phyloP scores from a whole-genome alignment of 2,329 filamentous ascomycete species.

The Colletotrichum musicola region DNA sequence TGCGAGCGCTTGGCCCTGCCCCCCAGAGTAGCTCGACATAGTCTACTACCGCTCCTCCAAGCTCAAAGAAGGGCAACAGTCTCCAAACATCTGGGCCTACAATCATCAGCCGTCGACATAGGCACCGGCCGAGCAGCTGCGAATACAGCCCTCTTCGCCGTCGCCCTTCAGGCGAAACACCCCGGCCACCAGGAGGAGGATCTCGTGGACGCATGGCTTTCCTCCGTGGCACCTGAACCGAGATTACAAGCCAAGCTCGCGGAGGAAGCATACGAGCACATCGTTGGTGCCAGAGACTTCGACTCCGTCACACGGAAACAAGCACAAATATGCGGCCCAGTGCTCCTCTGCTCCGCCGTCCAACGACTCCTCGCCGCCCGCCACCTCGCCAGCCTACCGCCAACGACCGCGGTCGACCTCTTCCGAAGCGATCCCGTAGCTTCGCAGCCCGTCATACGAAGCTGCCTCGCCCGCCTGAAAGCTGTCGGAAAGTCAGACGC shows the following conservation, averaged over 20 bases:
- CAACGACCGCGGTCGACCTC: background rate
- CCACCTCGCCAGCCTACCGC: background rate
- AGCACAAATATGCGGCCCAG: background rate
- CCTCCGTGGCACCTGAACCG: background rate
- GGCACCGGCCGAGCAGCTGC: background rate
- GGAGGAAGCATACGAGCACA: background rate
- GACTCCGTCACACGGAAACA: no score
- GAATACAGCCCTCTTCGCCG: constrained; percentile 17
- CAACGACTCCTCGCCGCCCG: constrained; percentile 11
- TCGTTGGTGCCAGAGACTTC: background rate
- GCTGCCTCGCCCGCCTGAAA: background rate
- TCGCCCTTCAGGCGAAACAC: constrained; percentile 6
- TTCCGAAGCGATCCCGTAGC: background rate
- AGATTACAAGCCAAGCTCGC: background rate
- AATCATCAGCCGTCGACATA: background rate
- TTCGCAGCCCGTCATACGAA: background rate
- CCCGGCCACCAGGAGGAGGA: constrained; percentile 5
- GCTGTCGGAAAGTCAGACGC: background rate
- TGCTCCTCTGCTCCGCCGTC: background rate
- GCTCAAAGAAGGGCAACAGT: background rate
- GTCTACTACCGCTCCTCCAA: background rate
- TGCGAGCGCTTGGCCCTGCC: background rate
- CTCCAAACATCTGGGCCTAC: background rate
- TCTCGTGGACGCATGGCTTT: constrained; percentile 13
- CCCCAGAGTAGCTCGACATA: background rate